These are phyloP conservation scores for Onygenales sp. DNA, from an alignment of 2,329 filamentous ascomycete species.

Conservation along the genomic window DNA sequence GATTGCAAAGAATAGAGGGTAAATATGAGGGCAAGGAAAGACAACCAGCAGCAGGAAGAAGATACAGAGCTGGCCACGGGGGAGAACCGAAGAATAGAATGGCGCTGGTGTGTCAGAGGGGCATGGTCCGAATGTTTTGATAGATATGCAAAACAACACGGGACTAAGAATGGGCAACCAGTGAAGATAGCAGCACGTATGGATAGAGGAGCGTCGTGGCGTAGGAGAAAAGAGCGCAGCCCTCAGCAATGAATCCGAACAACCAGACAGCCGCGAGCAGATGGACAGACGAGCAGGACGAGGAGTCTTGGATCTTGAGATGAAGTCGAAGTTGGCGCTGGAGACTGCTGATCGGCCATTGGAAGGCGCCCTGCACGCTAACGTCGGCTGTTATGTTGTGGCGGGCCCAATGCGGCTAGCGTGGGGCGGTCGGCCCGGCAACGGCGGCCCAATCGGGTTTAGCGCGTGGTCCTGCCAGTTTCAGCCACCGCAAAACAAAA, in stretches of 20 bases:
- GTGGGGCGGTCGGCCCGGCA: conserved; percentile 29
- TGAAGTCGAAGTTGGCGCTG: not conserved
- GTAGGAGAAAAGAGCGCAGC: not conserved
- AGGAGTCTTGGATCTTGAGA: not conserved
- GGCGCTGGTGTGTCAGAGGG: not conserved
- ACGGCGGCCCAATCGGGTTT: conserved; percentile 11
- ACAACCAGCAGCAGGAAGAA: not conserved
- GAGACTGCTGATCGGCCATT: not conserved
- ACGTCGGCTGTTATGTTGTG: conserved; percentile 32
- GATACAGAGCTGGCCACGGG: not conserved
- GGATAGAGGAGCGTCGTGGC: conserved; percentile 3
- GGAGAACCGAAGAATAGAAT: not conserved
- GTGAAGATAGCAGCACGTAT: not conserved
- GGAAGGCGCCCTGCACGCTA: conserved; percentile 12
- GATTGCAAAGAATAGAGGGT: not conserved
- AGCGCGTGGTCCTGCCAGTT: conserved; percentile 18
- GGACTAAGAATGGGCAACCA: conserved; percentile 2
- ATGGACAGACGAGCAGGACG: conserved; percentile 7
- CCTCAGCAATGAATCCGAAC: conserved; percentile 8
- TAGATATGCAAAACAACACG: not conserved
- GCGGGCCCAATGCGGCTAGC: conserved; percentile 23
- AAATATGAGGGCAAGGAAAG: not conserved
- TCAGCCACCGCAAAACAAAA: not conserved
- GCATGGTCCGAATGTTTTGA: not conserved
- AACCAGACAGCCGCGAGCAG: conserved; percentile 4